phyloP scores from a whole-genome alignment of 768 basidiomycete species.

The Leccinum ochraceum region DNA sequence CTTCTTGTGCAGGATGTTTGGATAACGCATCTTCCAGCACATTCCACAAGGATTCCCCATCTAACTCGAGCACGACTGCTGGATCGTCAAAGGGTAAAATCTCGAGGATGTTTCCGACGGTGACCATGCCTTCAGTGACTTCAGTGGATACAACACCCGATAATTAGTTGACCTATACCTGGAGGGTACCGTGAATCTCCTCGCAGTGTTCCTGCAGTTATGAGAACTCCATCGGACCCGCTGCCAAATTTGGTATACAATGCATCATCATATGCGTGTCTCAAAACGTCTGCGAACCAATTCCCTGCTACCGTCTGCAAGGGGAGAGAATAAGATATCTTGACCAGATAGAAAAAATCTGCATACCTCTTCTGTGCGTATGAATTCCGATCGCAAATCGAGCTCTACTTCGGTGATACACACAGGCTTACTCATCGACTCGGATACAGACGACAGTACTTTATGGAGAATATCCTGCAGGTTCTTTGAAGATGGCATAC shows the following conservation, averaged over 20 bases:
- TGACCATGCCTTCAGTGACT: slow-evolving; percentile 57
- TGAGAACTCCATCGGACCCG: slow-evolving; percentile 78
- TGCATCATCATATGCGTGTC: slow-evolving; percentile 80
- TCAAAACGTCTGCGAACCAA: slow-evolving; percentile 83
- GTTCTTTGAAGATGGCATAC: slow-evolving; percentile 52
- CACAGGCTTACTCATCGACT: slow-evolving; percentile 71
- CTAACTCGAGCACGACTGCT: slow-evolving; percentile 75
- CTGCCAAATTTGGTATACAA: slow-evolving; percentile 56
- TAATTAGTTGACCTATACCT: slow-evolving; percentile 42
- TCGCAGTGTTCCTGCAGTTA: slow-evolving; percentile 81
- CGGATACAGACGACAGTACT: slow-evolving; percentile 67
- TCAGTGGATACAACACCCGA: neutral
- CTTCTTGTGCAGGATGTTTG: slow-evolving; percentile 90
- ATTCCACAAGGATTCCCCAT: slow-evolving; percentile 78
- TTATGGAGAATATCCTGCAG: slow-evolving; percentile 62
- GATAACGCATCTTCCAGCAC: slow-evolving; percentile 70
- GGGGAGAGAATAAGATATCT: neutral
- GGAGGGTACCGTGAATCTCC: slow-evolving; percentile 86
- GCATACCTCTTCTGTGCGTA: slow-evolving; percentile 71
- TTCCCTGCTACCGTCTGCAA: slow-evolving; percentile 67
- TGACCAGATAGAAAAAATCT: neutral
- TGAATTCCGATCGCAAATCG: slow-evolving; percentile 72
- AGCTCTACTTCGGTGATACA: slow-evolving; percentile 70
- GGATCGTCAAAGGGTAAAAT: slow-evolving; percentile 90
- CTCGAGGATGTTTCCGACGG: slow-evolving; percentile 84